Evolutionary conservation across 2,329 filamentous ascomycete genomes (phyloP).

Genomic region (Metarhizium anisopliae): DNA sequence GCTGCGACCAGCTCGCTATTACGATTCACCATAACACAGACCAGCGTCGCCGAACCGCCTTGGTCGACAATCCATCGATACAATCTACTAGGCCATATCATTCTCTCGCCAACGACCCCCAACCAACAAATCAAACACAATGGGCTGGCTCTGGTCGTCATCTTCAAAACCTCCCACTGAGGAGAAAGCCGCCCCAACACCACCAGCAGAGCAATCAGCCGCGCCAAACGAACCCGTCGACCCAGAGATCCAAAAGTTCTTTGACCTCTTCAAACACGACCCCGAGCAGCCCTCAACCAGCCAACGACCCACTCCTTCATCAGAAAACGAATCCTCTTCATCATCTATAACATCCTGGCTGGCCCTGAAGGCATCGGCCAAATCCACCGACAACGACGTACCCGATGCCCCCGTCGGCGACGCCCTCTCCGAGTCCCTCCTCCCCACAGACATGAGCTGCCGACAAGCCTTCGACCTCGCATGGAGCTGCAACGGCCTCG

Average conservation of each 20-base stretch:
- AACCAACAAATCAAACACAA: constrained; percentile 20
- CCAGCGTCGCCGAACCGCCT: not conserved
- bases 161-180: constrained; percentile 22
- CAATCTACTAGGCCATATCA: not conserved
- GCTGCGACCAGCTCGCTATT: no score
- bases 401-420: constrained; percentile 22
- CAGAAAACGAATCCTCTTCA: constrained; percentile 16
- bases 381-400: constrained; percentile 10
- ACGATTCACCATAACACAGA: no score
- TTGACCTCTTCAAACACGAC: constrained; percentile 32
- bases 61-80: not conserved
- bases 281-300: constrained; percentile 11
- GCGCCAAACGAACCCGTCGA: constrained; percentile 26
- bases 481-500: constrained; percentile 87
- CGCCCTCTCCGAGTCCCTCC: constrained; percentile 56
- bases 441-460: constrained; percentile 80
- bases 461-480: constrained; percentile 83
- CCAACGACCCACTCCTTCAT: constrained; percentile 15
- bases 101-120: not conserved
- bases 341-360: constrained; percentile 26
- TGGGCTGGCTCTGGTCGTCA: constrained; percentile 56
- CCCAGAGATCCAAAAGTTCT: constrained; percentile 46
- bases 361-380: constrained; percentile 22
- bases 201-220: constrained; percentile 12
- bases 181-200: constrained; percentile 11